These are phyloP conservation scores for Chlorella sp. DNA, from an alignment of 139 green algal species.

Conservation along the genomic window DNA sequence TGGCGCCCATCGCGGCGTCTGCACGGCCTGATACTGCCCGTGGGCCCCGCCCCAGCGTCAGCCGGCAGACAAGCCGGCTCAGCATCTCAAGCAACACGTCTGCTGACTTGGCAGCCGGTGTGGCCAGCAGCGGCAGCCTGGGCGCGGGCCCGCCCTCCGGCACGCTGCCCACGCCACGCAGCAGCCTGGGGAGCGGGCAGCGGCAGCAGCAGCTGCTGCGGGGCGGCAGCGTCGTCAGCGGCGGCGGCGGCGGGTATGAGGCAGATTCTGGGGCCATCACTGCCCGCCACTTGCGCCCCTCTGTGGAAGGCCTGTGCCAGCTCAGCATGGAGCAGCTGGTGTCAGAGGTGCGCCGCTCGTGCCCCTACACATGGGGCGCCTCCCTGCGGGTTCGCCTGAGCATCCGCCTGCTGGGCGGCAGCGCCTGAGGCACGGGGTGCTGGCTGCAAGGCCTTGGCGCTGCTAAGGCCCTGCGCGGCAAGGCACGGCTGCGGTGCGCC, in stretches of 20 bases:
- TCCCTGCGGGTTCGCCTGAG: slow-evolving; percentile 7
- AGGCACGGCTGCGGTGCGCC: too few relatives aligned
- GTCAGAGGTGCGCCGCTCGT: slow-evolving; percentile 25
- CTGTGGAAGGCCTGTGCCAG: background rate
- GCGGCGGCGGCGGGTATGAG: background rate
- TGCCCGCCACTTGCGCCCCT: background rate
- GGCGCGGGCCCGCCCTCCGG: background rate
- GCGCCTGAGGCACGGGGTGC: too few relatives aligned
- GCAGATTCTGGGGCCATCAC: slow-evolving; percentile 19
- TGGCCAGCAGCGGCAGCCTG: background rate
- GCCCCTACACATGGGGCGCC: slow-evolving; percentile 26
- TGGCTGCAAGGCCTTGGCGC: too few relatives aligned
- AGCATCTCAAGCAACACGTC: slow-evolving; percentile 18
- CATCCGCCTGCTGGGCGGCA: background rate
- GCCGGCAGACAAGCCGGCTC: slow-evolving; percentile 25
- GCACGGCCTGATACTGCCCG: slow-evolving; percentile 22
- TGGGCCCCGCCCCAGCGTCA: background rate
- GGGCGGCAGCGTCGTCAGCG: too few relatives aligned
- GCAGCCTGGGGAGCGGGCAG: slow-evolving; percentile 14
- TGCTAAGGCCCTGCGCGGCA: too few relatives aligned
- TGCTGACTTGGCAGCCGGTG: background rate
- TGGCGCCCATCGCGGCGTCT: background rate
- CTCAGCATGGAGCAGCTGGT: slow-evolving; percentile 15
- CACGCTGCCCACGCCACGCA: background rate
- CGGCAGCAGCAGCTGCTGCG: background rate